Conservation (phyloP, 352 stramenopile genomes). For the Albugo candida region DNA sequence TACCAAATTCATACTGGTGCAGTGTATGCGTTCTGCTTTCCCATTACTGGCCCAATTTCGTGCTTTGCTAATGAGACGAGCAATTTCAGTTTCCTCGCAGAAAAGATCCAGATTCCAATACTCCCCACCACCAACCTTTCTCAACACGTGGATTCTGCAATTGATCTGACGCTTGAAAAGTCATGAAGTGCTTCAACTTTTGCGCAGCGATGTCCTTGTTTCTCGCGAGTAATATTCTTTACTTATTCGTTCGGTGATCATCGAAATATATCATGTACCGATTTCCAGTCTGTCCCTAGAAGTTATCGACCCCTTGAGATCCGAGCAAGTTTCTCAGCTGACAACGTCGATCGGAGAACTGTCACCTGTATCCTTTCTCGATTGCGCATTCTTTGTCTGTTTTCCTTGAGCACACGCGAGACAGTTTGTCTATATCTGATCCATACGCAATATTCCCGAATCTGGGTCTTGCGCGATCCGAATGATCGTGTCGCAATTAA, state of each 20-base stretch:
- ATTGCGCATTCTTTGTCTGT: background rate
- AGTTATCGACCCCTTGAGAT: constrained; percentile 1
- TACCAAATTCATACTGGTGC: background rate
- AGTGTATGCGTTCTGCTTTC: background rate
- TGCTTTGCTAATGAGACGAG: background rate
- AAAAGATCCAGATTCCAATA: background rate
- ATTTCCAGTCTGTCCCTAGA: background rate
- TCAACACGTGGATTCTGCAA: background rate
- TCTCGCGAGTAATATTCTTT: background rate
- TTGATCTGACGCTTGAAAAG: background rate
- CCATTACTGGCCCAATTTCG: background rate
- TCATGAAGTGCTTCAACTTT: background rate
- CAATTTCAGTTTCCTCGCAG: background rate
- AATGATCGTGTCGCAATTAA: background rate
- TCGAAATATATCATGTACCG: background rate
- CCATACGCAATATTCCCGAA: background rate
- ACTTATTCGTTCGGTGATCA: background rate
- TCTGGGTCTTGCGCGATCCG: background rate
- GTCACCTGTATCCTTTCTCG: too few relatives aligned
- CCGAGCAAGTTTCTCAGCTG: background rate
- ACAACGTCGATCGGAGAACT: background rate
- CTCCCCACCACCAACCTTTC: background rate
- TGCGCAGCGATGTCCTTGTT: background rate
- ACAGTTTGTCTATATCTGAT: too few relatives aligned
- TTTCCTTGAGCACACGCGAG: background rate